Evolutionary conservation across 805 yeast genomes (phyloP).

Genomic region (Kregervanrija fluxuum): DNA sequence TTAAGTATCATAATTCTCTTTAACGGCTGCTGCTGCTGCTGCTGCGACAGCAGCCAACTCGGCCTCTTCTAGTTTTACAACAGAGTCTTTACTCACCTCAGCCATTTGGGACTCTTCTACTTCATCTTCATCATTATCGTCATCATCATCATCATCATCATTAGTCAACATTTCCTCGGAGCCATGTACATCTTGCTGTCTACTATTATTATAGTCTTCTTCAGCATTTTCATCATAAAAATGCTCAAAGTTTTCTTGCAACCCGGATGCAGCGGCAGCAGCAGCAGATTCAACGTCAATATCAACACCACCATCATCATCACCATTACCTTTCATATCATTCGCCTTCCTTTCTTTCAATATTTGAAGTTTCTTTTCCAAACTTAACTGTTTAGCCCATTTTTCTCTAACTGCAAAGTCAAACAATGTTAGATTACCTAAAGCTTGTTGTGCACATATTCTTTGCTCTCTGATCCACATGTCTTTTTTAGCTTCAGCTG

Average conservation of each 20-base stretch:
- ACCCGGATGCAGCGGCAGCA: too few relatives aligned
- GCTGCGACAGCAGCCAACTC: conserved; percentile 29
- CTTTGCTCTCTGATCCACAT: conserved; percentile 40
- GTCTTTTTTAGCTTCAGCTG: conserved; percentile 29
- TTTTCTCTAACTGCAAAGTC: conserved; percentile 37
- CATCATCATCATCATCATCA: conserved; percentile 23
- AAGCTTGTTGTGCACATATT: conserved; percentile 36
- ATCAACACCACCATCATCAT: conserved; percentile 1
- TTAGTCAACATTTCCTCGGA: conserved; percentile 7
- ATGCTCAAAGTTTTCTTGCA: background rate
- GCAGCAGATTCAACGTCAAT: background rate
- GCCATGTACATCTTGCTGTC: conserved; percentile 4
- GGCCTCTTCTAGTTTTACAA: conserved; percentile 13
- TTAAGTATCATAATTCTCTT: background rate
- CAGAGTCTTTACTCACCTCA: background rate
- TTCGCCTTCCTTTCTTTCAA: conserved; percentile 1
- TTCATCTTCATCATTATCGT: conserved; percentile 3
- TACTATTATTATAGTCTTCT: conserved; percentile 1
- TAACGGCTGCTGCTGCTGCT: conserved; percentile 25
- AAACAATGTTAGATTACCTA: conserved; percentile 33
- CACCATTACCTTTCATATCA: background rate
- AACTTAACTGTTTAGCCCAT: conserved; percentile 26
- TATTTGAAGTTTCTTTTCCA: conserved; percentile 14
- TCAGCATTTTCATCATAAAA: background rate
- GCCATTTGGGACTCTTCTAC: conserved; percentile 2